Percentiles rank a stretch among this genome's conserved stretches.
Evolutionary conservation across 139 green algal genomes (phyloP).

Genomic region (Tetraselmis chui): DNA sequence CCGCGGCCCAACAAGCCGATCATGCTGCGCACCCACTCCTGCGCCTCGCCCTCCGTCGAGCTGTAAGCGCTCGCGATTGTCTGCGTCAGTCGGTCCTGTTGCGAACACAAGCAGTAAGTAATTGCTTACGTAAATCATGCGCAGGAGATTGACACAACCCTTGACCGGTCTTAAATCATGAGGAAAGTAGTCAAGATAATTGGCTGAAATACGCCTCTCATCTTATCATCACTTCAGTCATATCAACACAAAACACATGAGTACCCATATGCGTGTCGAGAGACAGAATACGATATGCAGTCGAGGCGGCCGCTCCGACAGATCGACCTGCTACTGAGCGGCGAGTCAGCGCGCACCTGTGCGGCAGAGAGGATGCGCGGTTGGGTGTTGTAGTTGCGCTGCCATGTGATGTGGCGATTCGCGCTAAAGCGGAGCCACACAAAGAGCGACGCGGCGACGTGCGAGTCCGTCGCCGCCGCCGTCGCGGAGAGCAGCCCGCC

Average conservation of each 20-base stretch:
- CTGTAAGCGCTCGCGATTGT: constrained; percentile 48
- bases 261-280: no score
- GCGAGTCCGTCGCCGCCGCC: constrained; percentile 32
- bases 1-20: constrained; percentile 84
- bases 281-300: neutral
- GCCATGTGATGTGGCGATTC: constrained; percentile 94
- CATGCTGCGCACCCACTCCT: constrained; percentile 86
- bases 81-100: constrained; percentile 84
- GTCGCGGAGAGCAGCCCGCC: neutral
- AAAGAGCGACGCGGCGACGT: constrained; percentile 68
- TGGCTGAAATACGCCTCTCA: no score
- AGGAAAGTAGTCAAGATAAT: no score
- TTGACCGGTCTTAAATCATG: no score
- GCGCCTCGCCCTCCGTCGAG: constrained; percentile 39
- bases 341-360: no score
- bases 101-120: no score
- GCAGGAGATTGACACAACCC: no score
- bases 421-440: constrained; percentile 91
- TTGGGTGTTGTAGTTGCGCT: constrained; percentile 99
- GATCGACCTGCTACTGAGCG: no score
- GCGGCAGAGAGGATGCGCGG: constrained; percentile 75
- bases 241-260: no score
- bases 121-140: no score
- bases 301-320: neutral
- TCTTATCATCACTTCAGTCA: no score